A percentile compares a stretch with the other conserved stretches of the same genome.
These are phyloP conservation scores for Candida argentea DNA, from an alignment of 805 yeast genomes.

Conservation along the genomic window DNA sequence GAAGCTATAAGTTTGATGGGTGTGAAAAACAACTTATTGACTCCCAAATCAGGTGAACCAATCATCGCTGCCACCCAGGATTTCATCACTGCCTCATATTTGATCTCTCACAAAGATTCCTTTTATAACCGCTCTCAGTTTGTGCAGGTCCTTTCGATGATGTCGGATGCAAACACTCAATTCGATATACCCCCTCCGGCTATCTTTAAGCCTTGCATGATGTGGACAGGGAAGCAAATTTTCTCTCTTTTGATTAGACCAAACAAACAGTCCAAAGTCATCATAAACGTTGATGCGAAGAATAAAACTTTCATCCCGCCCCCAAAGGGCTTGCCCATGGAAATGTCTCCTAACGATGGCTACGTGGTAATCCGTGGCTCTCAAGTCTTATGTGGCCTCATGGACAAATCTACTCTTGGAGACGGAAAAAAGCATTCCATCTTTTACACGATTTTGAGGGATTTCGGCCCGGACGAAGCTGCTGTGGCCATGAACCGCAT, in stretches of 20 bases:
- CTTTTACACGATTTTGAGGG: constrained; percentile 88
- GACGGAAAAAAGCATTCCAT: constrained; percentile 98
- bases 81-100: constrained; percentile 92
- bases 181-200: constrained; percentile 96
- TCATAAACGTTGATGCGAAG: constrained; percentile 88
- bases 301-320: constrained; percentile 87
- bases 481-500: constrained; percentile 95
- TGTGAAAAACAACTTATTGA: constrained; percentile 84
- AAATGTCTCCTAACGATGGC: constrained; percentile 98
- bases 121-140: constrained; percentile 84
- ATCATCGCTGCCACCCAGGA: constrained; percentile 99
- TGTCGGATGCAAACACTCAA: constrained; percentile 85
- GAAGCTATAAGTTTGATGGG: constrained; percentile 99
- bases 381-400: constrained; percentile 79
- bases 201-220: constrained; percentile 72
- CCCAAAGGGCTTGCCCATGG: constrained; percentile 57
- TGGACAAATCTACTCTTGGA: constrained; percentile 94
- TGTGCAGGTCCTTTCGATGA: constrained; percentile 79
- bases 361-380: constrained; percentile 87
- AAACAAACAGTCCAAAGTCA: constrained; percentile 61
- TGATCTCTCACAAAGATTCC: constrained; percentile 87
- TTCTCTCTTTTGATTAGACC: constrained; percentile 84
- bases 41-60: constrained; percentile 98
- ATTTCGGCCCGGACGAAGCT: constrained; percentile 94
- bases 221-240: constrained; percentile 98